phyloP scores from a whole-genome alignment of 768 basidiomycete species.

The Panaeolus papilionaceus region DNA sequence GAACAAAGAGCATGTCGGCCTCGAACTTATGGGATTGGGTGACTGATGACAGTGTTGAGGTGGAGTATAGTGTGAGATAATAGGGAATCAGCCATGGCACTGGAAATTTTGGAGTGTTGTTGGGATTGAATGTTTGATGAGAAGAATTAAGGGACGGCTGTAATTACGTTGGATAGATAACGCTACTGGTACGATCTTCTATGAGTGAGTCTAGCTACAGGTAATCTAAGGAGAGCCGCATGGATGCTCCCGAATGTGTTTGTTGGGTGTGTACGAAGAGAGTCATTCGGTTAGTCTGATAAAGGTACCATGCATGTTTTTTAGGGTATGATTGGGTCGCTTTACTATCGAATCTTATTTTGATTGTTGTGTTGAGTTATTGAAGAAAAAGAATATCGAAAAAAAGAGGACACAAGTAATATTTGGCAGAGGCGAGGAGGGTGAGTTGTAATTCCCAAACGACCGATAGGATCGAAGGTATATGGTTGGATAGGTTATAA shows the following conservation, averaged over 20 bases:
- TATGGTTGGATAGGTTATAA: background rate
- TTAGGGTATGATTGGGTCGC: background rate
- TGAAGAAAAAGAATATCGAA: background rate
- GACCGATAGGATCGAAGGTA: conserved; percentile 6
- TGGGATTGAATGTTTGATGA: background rate
- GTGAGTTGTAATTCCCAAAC: background rate
- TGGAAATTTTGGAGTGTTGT: background rate
- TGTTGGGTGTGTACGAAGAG: background rate
- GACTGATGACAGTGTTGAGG: background rate
- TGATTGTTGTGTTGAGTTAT: background rate
- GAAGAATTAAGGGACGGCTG: background rate
- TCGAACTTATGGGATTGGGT: background rate
- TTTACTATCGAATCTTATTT: background rate
- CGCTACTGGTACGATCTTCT: background rate
- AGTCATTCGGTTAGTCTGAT: too few relatives aligned
- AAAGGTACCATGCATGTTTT: background rate
- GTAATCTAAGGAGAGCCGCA: background rate
- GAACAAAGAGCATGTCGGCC: background rate
- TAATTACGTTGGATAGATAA: background rate
- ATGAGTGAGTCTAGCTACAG: background rate
- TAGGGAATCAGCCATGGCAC: background rate
- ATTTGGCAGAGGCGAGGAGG: background rate
- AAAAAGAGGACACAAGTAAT: background rate
- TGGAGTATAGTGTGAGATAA: background rate
- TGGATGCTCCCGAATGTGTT: background rate